Base-by-base conservation (phyloP, 805 yeast genomes). In the Lipomyces starkeyi region DNA sequence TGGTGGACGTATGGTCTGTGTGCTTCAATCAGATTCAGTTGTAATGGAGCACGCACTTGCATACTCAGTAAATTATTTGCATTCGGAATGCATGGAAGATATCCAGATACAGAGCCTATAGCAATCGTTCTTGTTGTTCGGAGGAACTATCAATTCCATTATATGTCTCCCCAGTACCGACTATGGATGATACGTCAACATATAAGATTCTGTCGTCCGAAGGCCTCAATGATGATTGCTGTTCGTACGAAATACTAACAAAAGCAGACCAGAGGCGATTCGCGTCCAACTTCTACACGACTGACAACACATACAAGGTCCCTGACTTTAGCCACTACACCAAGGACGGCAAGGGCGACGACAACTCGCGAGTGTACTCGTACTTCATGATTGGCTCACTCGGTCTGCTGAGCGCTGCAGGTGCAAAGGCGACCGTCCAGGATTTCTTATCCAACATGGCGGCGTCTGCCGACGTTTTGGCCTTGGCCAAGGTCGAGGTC, bases 401-500 rank as follows among this genome's bases (percentile, higher is more conserved):
- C 80, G 97, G 97, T 80, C 80, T 91, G 76, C 82, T 92, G 75
- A 84, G 91, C 54, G 93, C 97, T 64, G 97, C 91, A 66, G 97
- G 95, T 78, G 97, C 97, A 78, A 92, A 92, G 82, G 91, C 97
- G 37, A 91, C 97, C 61, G 97, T 92, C 59, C 71, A 65, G 62
- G 76, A 74, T 63, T 95, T 95, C 84, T 85, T 95, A 76, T 84
- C 91, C 69, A 87, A 98, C 73, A 89, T 93, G 97, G 87, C 97
- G 74, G 99, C 99, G 47, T 93, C 99, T 70, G 97, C 98, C 73
- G 99, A 95, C 85, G 97, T 95, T 69, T 87, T 95, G 83, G 99
- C 99, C 71, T 89, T 95, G 97, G 99, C 99, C 76, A 95, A 95
- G 85, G 97, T 94, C 77, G 99, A 95, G 85, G 97, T 95, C 75